Evolutionary conservation across 371 early-diverging fungal genomes (phyloP).

Genomic region (Mucor plumbeus): DNA sequence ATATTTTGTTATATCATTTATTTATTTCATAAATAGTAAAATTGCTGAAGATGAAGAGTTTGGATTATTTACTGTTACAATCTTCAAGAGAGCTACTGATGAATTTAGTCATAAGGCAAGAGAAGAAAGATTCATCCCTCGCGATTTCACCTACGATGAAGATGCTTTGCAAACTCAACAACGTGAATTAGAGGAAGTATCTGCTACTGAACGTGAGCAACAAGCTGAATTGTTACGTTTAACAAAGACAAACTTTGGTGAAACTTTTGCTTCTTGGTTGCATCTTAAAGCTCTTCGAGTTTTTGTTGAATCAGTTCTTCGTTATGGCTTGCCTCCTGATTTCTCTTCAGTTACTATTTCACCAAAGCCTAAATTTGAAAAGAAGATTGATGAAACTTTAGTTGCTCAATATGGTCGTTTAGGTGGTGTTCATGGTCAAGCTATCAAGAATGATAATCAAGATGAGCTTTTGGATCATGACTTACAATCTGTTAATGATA

Average conservation of each 20-base stretch:
- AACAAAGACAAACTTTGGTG: constrained; percentile 92
- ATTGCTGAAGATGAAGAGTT: constrained; percentile 95
- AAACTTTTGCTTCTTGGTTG: constrained; percentile 88
- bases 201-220: constrained; percentile 80
- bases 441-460: constrained; percentile 35
- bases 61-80: constrained; percentile 87
- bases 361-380: constrained; percentile 79
- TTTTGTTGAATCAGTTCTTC: constrained; percentile 95
- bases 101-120: constrained; percentile 90
- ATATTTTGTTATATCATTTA: background rate
- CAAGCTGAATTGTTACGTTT: constrained; percentile 77
- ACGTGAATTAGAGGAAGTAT: constrained; percentile 74
- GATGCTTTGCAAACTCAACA: constrained; percentile 76
- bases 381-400: constrained; percentile 75
- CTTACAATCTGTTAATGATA: constrained; percentile 77
- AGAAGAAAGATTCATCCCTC: constrained; percentile 90
- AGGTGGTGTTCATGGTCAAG: constrained; percentile 63
- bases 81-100: constrained; percentile 87
- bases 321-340: constrained; percentile 96
- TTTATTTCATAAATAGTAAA: constrained; percentile 47
- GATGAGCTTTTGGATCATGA: constrained; percentile 83
- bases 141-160: constrained; percentile 92
- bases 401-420: constrained; percentile 70
- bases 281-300: constrained; percentile 93
- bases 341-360: constrained; percentile 86